Conservation (phyloP, 345 rosid genomes). For the Jatropha curcas region DNA sequence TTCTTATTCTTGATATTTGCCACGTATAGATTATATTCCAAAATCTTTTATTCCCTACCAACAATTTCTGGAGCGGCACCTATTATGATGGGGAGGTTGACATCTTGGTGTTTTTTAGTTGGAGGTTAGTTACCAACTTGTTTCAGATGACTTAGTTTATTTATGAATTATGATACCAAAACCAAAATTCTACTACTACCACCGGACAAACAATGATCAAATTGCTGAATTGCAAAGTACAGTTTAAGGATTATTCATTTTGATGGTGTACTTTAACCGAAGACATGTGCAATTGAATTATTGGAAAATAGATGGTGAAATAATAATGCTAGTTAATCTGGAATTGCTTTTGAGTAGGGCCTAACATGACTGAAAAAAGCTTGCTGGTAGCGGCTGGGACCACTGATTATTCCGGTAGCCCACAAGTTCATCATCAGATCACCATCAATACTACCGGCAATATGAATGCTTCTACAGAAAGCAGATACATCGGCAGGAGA, state of each 20-base stretch:
- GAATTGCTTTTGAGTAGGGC: slow-evolving; percentile 31
- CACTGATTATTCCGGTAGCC: slow-evolving; percentile 36
- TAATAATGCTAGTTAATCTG: slow-evolving; percentile 21
- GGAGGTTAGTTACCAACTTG: not conserved
- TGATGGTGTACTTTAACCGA: slow-evolving; percentile 14
- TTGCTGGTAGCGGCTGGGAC: slow-evolving; percentile 31
- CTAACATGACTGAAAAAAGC: slow-evolving; percentile 60
- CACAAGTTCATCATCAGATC: slow-evolving; percentile 72
- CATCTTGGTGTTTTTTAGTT: no score
- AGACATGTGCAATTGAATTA: slow-evolving; percentile 17
- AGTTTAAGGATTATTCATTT: slow-evolving; percentile 21
- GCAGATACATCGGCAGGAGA: slow-evolving; percentile 49
- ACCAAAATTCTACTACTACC: not conserved
- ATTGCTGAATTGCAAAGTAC: not conserved
- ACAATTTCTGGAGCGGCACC: no score
- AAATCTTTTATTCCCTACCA: not conserved
- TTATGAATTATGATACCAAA: not conserved
- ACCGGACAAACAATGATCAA: not conserved
- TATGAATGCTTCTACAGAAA: slow-evolving; percentile 37
- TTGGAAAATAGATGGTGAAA: slow-evolving; percentile 16
- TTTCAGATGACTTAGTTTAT: no score
- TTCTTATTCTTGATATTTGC: slow-evolving; percentile 24
- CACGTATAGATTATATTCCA: not conserved
- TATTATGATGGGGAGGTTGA: no score
- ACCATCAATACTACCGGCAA: slow-evolving; percentile 60